Conservation (phyloP, 2,329 filamentous ascomycete genomes). For the Penicillium sp. region DNA sequence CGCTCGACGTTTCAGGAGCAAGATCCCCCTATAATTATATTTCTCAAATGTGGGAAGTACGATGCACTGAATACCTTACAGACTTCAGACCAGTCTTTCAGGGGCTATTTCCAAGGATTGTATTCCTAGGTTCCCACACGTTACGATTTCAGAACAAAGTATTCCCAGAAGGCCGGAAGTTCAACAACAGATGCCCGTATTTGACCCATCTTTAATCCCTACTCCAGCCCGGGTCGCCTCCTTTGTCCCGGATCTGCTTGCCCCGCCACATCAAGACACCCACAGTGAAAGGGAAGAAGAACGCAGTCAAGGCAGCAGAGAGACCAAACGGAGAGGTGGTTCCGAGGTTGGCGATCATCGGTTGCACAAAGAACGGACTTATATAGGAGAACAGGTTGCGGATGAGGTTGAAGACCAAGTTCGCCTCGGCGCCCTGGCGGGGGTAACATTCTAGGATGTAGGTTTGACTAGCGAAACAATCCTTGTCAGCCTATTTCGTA, state of each 20-base stretch:
- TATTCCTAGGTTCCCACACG: no score
- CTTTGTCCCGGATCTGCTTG: conserved; percentile 8
- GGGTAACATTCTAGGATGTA: conserved; percentile 9
- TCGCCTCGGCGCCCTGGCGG: conserved; percentile 6
- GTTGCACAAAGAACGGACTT: conserved; percentile 6
- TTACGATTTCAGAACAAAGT: no score
- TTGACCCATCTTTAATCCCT: conserved; percentile 2
- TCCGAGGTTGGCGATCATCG: conserved; percentile 5
- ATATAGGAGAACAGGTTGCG: conserved; percentile 8
- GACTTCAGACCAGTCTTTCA: no score
- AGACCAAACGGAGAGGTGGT: conserved; percentile 3
- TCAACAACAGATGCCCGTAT: no score
- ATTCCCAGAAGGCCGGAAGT: no score
- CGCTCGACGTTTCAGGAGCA: no score
- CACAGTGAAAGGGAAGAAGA: conserved; percentile 9
- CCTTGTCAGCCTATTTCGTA: neutral
- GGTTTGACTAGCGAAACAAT: conserved; percentile 3
- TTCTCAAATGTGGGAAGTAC: no score
- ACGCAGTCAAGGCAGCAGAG: conserved; percentile 4
- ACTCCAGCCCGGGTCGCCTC: conserved; percentile 7
- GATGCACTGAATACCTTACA: no score
- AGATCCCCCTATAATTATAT: no score
- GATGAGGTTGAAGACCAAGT: conserved; percentile 8
- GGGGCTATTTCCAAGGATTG: no score
- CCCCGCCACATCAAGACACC: conserved; percentile 7